Conservation (phyloP, 495 filamentous ascomycete species). For the Clohesyomyces aquaticus region DNA sequence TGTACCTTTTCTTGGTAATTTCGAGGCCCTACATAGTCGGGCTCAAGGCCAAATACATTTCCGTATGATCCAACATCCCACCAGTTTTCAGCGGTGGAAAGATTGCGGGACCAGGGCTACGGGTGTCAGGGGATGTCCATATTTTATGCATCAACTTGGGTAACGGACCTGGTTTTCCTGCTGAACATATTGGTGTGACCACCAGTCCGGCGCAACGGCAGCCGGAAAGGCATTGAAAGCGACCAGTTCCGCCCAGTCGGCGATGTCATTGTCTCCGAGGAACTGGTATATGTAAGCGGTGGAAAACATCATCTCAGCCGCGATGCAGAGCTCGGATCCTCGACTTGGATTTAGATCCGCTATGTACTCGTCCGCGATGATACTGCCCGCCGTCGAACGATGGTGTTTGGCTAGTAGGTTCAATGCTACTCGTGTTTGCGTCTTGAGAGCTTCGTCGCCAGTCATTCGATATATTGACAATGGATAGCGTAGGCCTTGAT, state of each 20-base stretch:
- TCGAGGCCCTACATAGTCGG: too few relatives aligned
- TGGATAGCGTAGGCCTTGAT: too few relatives aligned
- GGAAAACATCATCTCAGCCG: conserved; percentile 44
- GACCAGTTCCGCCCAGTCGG: conserved; percentile 59
- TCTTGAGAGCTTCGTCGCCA: too few relatives aligned
- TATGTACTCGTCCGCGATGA: conserved; percentile 45
- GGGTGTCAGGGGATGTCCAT: too few relatives aligned
- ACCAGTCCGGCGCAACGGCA: conserved; percentile 60
- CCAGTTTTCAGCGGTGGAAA: too few relatives aligned
- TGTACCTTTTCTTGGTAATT: too few relatives aligned
- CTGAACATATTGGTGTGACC: conserved; percentile 64
- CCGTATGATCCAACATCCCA: too few relatives aligned
- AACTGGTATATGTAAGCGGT: conserved; percentile 44
- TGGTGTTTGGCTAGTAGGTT: conserved; percentile 57
- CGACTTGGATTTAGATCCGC: conserved; percentile 38
- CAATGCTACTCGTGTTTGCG: too few relatives aligned
- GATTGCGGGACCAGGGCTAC: too few relatives aligned
- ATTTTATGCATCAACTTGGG: too few relatives aligned
- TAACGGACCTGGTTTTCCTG: conserved; percentile 58
- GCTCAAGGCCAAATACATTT: too few relatives aligned
- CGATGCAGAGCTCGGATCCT: conserved; percentile 40
- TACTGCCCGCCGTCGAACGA: conserved; percentile 38
- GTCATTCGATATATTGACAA: too few relatives aligned
- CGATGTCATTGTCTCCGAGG: conserved; percentile 57
- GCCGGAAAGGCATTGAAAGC: conserved; percentile 66